Conservation (phyloP, 129 eudicot genomes). For the Mikania micrantha region DNA sequence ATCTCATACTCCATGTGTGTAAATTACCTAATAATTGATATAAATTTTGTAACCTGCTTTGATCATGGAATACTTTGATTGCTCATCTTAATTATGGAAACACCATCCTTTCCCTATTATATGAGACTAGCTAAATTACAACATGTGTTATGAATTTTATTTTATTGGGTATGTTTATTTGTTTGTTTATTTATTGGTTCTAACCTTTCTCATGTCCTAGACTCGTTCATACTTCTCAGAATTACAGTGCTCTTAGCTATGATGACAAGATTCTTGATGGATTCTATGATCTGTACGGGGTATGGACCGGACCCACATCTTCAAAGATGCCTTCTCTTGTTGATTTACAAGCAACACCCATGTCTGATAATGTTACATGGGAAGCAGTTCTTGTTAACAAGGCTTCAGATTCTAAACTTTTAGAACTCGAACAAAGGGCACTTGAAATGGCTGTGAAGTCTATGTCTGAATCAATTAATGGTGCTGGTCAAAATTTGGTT, state of each 20-base stretch:
- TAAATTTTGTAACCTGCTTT: background rate
- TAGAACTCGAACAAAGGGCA: constrained; percentile 57
- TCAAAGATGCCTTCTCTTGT: constrained; percentile 86
- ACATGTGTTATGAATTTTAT: background rate
- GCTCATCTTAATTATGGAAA: background rate
- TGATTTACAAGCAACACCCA: constrained; percentile 64
- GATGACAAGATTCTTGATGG: constrained; percentile 92
- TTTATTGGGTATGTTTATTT: background rate
- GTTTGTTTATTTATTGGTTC: constrained; percentile 21
- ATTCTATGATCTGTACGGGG: constrained; percentile 81
- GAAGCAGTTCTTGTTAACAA: constrained; percentile 79
- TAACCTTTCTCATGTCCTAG: constrained; percentile 60
- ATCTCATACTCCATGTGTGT: background rate
- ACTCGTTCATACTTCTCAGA: constrained; percentile 75
- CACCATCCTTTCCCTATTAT: background rate
- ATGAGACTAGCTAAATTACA: background rate
- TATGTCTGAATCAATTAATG: constrained; percentile 37
- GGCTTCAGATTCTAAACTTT: constrained; percentile 59
- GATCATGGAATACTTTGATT: background rate
- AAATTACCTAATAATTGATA: background rate
- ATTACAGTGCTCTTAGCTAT: constrained; percentile 79
- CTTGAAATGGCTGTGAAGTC: constrained; percentile 40
- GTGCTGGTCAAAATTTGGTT: constrained; percentile 34
- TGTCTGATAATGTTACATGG: constrained; percentile 59
- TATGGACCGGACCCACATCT: constrained; percentile 34